These are phyloP conservation scores for Penicillium sp. DNA, from an alignment of 2,329 filamentous ascomycete genomes.

Conservation along the genomic window DNA sequence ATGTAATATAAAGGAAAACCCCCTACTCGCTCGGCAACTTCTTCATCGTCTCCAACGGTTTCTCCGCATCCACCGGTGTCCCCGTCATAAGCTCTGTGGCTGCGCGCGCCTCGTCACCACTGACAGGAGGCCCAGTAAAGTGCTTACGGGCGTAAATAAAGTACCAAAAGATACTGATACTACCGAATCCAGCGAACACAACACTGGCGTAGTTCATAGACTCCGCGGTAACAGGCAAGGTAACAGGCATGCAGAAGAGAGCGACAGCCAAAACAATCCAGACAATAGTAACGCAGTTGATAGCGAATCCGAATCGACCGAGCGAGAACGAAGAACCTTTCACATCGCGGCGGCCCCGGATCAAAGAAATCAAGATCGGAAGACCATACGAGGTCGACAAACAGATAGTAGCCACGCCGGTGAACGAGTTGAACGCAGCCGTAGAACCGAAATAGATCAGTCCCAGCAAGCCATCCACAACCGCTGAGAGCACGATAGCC, in stretches of 20 bases:
- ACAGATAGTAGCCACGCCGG: conserved; percentile 76
- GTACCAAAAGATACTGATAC: conserved; percentile 63
- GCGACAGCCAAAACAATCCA: conserved; percentile 72
- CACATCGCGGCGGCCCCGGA: conserved; percentile 67
- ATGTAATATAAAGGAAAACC: conserved; percentile 11
- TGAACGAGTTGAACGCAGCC: conserved; percentile 77
- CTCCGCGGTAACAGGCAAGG: conserved; percentile 56
- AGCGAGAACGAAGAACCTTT: conserved; percentile 66
- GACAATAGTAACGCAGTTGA: conserved; percentile 66
- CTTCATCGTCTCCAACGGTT: conserved; percentile 25
- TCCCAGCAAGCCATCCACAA: conserved; percentile 69
- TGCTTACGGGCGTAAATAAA: conserved; percentile 62
- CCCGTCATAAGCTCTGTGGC: conserved; percentile 35
- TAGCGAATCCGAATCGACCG: conserved; percentile 65
- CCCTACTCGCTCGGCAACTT: conserved; percentile 13
- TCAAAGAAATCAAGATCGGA: conserved; percentile 69
- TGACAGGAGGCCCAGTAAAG: conserved; percentile 59
- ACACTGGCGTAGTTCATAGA: conserved; percentile 68
- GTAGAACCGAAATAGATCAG: conserved; percentile 77
- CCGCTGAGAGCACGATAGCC: conserved; percentile 66
- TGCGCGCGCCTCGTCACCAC: conserved; percentile 28
- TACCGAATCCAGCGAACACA: conserved; percentile 63
- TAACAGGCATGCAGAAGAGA: conserved; percentile 73
- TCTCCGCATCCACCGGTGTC: conserved; percentile 36
- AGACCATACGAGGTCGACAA: conserved; percentile 73